These are phyloP conservation scores for Fagus crenata DNA, from an alignment of 306 rosid genomes.

Conservation along the genomic window DNA sequence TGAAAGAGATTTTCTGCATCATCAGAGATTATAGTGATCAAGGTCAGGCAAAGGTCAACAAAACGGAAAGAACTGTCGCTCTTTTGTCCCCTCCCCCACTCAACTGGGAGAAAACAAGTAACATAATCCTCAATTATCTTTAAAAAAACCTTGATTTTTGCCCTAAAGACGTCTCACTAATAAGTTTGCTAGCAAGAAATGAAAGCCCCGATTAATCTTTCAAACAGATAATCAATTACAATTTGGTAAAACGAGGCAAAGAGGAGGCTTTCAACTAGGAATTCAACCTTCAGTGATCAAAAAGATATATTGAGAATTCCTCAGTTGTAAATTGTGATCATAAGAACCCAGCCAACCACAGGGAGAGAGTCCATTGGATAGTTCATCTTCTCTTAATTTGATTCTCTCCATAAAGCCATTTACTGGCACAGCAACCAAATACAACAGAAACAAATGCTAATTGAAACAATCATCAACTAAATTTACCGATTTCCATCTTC, in stretches of 20 bases:
- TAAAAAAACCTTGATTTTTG: not conserved
- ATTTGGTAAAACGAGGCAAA: not conserved
- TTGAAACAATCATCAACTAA: slow-evolving; percentile 45
- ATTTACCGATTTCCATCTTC: slow-evolving; percentile 97
- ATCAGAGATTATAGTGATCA: not conserved
- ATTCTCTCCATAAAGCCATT: slow-evolving; percentile 44
- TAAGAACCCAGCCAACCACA: slow-evolving; percentile 35
- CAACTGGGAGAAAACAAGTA: not conserved
- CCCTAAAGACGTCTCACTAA: not conserved
- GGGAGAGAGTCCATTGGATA: slow-evolving; percentile 32
- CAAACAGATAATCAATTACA: slow-evolving; percentile 18
- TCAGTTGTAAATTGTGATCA: slow-evolving; percentile 34
- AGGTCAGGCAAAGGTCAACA: not conserved
- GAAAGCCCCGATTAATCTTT: not conserved
- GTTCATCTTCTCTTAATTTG: slow-evolving; percentile 34
- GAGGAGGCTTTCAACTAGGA: not conserved
- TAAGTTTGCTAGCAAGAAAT: slow-evolving; percentile 1
- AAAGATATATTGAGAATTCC: slow-evolving; percentile 28
- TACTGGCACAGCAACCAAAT: slow-evolving; percentile 33
- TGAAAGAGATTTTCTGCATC: too few relatives aligned
- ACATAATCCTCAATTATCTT: not conserved
- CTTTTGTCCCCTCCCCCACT: not conserved
- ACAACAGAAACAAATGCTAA: slow-evolving; percentile 24
- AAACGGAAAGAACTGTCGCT: not conserved
- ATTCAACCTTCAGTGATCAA: slow-evolving; percentile 22